Base-by-base conservation (phyloP, 352 stramenopile species). In the Phytophthora fragariaefolia region DNA sequence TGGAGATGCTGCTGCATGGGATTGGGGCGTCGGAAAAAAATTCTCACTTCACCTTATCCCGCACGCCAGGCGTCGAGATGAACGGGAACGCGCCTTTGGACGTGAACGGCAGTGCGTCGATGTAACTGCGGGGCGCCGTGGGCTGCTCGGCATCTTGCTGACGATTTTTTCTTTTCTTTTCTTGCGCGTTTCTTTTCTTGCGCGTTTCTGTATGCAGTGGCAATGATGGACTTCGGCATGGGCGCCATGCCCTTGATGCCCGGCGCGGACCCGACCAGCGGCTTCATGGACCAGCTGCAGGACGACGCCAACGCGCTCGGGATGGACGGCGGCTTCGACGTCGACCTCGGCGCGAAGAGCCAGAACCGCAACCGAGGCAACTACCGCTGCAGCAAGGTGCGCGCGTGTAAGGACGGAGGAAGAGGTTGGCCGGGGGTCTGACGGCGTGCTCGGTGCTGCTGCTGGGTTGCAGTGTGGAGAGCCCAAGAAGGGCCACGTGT, bases 401-500 rank as follows among this genome's bases (percentile, higher is more conserved):
- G 47, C n/a, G n/a, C n/a, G n/a, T n/a, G n/a, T n/a, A n/a, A 24
- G 32, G n/a, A 10, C 9, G 34, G 2, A 52, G 34, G 22, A 10
- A n/a, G 34, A 34, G 50, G 12, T 22, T 49, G 13, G 50, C n/a
- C 20, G 17, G 28, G 40, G 23, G 17, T 28, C 20, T 27, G 17
- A 34, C 2, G 9, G 23, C 15, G 9, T 3, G 15, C 26, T 42
- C n/a, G 1, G 4, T 63, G 17, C 32, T n/a, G 6, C 0, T 51
- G 20, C 6, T 52, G 49, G n/a, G 9, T 12, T 43, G 5, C 15
- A 92, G 82, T 95, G 87, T 69, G 87, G 87, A 24, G 87, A 94
- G 58, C 87, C 87, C 3, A 95, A 95, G 76, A 95, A 93, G 60
- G 87, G 87, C 8, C 87, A 95, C 52, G 87, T 95, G 51, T 95